Evolutionary conservation across 1,284 basidiomycete species (phyloP).

Genomic region (Takashimella tepidaria): DNA sequence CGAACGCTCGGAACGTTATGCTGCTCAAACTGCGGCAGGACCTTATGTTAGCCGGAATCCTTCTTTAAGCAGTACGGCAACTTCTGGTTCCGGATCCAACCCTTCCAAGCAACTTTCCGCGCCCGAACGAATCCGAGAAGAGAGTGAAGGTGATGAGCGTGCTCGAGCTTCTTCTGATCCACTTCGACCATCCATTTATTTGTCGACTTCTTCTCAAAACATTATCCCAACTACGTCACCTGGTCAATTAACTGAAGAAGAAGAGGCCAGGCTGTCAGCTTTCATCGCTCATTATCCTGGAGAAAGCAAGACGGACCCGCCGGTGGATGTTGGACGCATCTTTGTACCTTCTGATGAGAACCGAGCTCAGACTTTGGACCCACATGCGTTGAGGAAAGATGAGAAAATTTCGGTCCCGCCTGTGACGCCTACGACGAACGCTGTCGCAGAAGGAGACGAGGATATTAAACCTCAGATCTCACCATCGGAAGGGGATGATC

Average conservation of each 20-base stretch:
- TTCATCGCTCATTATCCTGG: slow-evolving; percentile 9
- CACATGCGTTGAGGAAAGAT: not conserved
- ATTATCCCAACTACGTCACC: slow-evolving; percentile 29
- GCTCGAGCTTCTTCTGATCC: slow-evolving; percentile 12
- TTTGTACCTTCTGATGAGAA: slow-evolving; percentile 14
- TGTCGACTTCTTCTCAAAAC: slow-evolving; percentile 16
- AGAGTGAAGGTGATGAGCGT: slow-evolving; percentile 12
- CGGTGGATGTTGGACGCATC: slow-evolving; percentile 10
- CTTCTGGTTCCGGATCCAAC: not conserved
- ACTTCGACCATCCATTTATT: slow-evolving; percentile 16
- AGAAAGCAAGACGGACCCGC: slow-evolving; percentile 25
- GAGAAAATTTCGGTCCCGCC: not conserved
- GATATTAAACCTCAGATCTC: no score
- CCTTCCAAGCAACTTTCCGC: slow-evolving; percentile 37
- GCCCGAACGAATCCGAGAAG: slow-evolving; percentile 25
- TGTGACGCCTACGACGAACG: no score
- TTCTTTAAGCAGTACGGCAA: slow-evolving; percentile 13
- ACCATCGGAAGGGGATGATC: no score
- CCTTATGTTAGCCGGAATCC: not conserved
- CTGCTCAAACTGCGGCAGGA: not conserved
- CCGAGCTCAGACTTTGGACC: slow-evolving; percentile 30
- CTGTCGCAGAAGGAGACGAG: no score
- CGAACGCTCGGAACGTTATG: not conserved
- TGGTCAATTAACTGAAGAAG: slow-evolving; percentile 32
- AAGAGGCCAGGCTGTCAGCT: slow-evolving; percentile 21